These are phyloP conservation scores for Neurospora terricola DNA, from an alignment of 495 filamentous ascomycete species.

Conservation along the genomic window DNA sequence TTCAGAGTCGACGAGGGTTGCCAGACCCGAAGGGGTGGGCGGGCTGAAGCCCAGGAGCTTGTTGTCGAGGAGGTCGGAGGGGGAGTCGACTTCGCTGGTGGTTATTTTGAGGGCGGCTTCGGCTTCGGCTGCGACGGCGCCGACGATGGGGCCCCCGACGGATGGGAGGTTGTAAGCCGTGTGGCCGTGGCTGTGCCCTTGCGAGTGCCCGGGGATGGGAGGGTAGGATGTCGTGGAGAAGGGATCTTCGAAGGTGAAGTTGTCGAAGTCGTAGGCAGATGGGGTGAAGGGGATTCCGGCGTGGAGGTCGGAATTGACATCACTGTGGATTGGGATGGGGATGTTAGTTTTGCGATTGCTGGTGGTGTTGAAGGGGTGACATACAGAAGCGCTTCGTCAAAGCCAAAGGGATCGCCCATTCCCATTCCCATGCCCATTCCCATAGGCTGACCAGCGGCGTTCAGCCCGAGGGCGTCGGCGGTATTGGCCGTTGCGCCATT, in stretches of 20 bases:
- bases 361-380: neutral
- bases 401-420: slow-evolving; percentile 27
- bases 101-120: slow-evolving; percentile 29
- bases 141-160: slow-evolving; percentile 10
- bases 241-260: slow-evolving; percentile 58
- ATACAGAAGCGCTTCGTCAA: slow-evolving; percentile 40
- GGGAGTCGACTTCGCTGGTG: slow-evolving; percentile 18
- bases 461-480: slow-evolving; percentile 30
- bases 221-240: slow-evolving; percentile 39
- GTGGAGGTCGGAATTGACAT: slow-evolving; percentile 31
- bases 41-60: slow-evolving; percentile 61
- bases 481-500: slow-evolving; percentile 20
- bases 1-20: slow-evolving; percentile 39
- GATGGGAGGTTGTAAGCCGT: neutral
- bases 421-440: slow-evolving; percentile 11
- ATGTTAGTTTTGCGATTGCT: neutral
- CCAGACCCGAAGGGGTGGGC: slow-evolving; percentile 48
- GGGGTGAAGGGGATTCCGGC: slow-evolving; percentile 41
- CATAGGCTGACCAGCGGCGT: slow-evolving; percentile 8
- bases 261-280: slow-evolving; percentile 42
- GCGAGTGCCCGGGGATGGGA: slow-evolving; percentile 27
- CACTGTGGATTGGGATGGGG: slow-evolving; percentile 14
- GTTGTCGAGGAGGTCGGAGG: slow-evolving; percentile 32
- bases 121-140: slow-evolving; percentile 5
- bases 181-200: neutral